These are phyloP conservation scores for Boletus vermiculosoides DNA, from an alignment of 768 basidiomycete species.

Conservation along the genomic window DNA sequence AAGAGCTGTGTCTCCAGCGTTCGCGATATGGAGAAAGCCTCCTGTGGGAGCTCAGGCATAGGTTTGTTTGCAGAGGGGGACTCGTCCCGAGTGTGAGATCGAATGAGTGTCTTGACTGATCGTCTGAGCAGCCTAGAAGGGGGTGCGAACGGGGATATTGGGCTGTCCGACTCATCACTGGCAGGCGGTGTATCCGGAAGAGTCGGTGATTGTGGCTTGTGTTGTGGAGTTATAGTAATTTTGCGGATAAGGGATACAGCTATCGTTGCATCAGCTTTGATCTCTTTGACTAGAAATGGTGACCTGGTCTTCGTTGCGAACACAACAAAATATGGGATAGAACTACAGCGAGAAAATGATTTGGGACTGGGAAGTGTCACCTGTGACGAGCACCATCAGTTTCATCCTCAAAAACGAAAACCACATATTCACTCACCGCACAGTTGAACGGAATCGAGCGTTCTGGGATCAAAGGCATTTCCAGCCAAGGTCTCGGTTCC, in stretches of 20 bases:
- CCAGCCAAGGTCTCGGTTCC: constrained; percentile 59
- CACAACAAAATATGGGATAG: constrained; percentile 72
- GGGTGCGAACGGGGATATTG: constrained; percentile 4
- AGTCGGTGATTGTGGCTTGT: constrained; percentile 40
- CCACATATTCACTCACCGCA: constrained; percentile 48
- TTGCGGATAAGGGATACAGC: constrained; percentile 65
- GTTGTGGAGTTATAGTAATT: constrained; percentile 48
- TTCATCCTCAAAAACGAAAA: not conserved
- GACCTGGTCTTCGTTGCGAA: constrained; percentile 66
- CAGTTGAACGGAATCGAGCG: constrained; percentile 62
- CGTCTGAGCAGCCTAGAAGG: constrained; percentile 32
- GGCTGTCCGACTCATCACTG: constrained; percentile 44
- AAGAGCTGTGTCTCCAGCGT: constrained; percentile 43
- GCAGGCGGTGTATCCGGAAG: constrained; percentile 49
- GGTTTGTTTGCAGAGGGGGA: constrained; percentile 20
- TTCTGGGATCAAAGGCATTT: constrained; percentile 63
- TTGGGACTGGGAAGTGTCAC: constrained; percentile 62
- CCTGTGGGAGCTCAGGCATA: constrained; percentile 25
- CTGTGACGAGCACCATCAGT: constrained; percentile 25
- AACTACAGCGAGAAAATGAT: constrained; percentile 57
- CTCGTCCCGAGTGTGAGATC: constrained; percentile 12
- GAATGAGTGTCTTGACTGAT: constrained; percentile 25
- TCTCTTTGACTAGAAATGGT: constrained; percentile 54
- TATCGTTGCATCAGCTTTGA: constrained; percentile 68
- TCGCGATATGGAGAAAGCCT: constrained; percentile 17